phyloP scores from a whole-genome alignment of 768 basidiomycete genomes.

The Neoboletus brunneissimus region DNA sequence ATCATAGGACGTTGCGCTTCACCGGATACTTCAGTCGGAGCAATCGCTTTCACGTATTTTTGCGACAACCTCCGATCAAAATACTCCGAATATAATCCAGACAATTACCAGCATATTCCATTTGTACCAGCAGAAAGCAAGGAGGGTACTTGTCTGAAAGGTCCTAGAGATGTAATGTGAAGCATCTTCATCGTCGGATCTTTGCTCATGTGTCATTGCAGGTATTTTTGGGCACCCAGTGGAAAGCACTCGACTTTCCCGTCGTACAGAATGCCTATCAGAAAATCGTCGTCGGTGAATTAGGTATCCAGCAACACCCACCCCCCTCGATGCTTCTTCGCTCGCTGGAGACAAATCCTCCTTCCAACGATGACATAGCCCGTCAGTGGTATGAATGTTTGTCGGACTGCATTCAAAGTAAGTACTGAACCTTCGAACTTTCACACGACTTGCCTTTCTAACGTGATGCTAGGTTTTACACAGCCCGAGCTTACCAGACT shows the following conservation, averaged over 20 bases:
- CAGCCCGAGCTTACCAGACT: neutral
- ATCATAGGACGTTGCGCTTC: constrained; percentile 67
- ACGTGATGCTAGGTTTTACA: neutral
- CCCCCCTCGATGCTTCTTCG: neutral
- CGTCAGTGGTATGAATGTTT: neutral
- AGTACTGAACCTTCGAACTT: neutral
- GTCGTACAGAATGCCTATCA: neutral
- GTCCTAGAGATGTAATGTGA: neutral
- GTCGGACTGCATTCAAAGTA: too few relatives aligned
- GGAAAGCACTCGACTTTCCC: neutral
- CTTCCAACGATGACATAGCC: neutral
- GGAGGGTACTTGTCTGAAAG: neutral
- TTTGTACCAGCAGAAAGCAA: constrained; percentile 1
- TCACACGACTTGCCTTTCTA: neutral
- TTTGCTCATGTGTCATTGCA: too few relatives aligned
- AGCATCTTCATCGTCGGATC: neutral
- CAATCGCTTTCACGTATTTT: constrained; percentile 71
- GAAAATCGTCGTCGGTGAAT: neutral
- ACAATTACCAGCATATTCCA: neutral
- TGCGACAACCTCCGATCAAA: constrained; percentile 42
- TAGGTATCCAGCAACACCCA: neutral
- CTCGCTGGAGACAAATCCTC: neutral
- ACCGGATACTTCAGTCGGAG: constrained; percentile 42
- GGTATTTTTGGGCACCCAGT: too few relatives aligned
- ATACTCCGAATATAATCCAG: too few relatives aligned